Evolutionary conservation across 345 rosid genomes (phyloP), one percentile per base, ranked within the genome.

Genomic region (Rhodomyrtus tomentosa): DNA sequence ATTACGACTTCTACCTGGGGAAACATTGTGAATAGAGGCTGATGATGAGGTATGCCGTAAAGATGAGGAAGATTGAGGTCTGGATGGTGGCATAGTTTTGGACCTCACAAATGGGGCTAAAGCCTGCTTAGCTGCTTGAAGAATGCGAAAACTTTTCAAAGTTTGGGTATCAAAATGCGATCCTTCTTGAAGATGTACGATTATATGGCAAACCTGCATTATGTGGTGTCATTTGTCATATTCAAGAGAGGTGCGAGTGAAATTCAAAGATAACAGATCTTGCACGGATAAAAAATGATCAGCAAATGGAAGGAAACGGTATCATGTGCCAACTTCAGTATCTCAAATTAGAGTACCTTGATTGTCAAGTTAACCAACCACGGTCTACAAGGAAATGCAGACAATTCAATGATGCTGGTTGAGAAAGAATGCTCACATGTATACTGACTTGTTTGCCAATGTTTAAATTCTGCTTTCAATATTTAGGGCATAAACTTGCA

Each of bases 121-220:
- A 54, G 93, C 90, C 80, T 94, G 90, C 89, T 94, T 95, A 24
- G 98, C 92, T 58, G 95, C 90, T 90, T 95, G 98, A 83, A 95
- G 88, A n/a, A 94, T 90, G 82, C 98, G 92, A 45, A 95, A 93
- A 74, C 91, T 93, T 88, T 92, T 91, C 95, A 95, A 91, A 62
- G 81, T 83, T 86, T 89, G 91, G 81, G 93, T 90, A 84, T 93
- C 93, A 73, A 95, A 90, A 56, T 90, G 90, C 54, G 96, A 92
- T 50, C 96, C 95, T 84, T 94, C 96, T 85, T 88, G 93, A 55
- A 94, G 88, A 86, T 91, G 91, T 80, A 95, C 83, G 72, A 95
- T 86, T 81, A 93, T 88, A 92, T 95, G 98, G 89, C 98, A 95
- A 27, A 94, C 98, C 98, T 95, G 98, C 95, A 93, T 85, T 86